These are phyloP conservation scores for Pezicula rhizophila DNA, from an alignment of 2,329 filamentous ascomycete species.

Conservation along the genomic window DNA sequence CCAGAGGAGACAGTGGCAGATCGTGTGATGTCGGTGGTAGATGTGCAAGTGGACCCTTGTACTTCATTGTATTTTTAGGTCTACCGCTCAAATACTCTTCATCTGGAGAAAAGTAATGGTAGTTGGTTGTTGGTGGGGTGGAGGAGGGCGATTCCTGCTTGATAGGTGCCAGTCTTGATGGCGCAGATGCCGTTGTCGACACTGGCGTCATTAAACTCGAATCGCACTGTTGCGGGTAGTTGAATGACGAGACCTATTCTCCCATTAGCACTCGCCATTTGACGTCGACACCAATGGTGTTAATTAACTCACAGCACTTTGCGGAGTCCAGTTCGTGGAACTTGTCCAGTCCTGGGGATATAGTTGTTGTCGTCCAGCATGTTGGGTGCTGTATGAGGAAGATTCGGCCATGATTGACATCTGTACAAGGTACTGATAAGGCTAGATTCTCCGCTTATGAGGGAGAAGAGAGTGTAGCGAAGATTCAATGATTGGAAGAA, in stretches of 20 bases:
- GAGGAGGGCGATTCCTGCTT: slow-evolving; percentile 13
- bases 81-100: slow-evolving; percentile 13
- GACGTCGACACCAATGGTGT: too few relatives aligned
- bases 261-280: not conserved
- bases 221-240: slow-evolving; percentile 21
- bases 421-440: too few relatives aligned
- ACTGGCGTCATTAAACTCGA: slow-evolving; percentile 21
- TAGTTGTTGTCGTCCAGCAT: too few relatives aligned
- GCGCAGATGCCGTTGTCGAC: slow-evolving; percentile 17
- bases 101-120: slow-evolving; percentile 11
- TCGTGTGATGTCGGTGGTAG: slow-evolving; percentile 11
- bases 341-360: too few relatives aligned
- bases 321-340: not conserved
- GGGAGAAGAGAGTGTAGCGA: too few relatives aligned
- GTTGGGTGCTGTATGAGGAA: too few relatives aligned
- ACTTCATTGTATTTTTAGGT: slow-evolving; percentile 18
- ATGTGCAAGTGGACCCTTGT: slow-evolving; percentile 14
- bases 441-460: too few relatives aligned
- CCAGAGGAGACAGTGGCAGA: slow-evolving; percentile 12
- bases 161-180: slow-evolving; percentile 10
- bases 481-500: too few relatives aligned
- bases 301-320: not conserved
- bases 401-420: too few relatives aligned
- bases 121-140: slow-evolving; percentile 11
- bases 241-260: slow-evolving; percentile 25